Base-by-base conservation (phyloP, 2,329 filamentous ascomycete species). In the Emergomyces africanus region DNA sequence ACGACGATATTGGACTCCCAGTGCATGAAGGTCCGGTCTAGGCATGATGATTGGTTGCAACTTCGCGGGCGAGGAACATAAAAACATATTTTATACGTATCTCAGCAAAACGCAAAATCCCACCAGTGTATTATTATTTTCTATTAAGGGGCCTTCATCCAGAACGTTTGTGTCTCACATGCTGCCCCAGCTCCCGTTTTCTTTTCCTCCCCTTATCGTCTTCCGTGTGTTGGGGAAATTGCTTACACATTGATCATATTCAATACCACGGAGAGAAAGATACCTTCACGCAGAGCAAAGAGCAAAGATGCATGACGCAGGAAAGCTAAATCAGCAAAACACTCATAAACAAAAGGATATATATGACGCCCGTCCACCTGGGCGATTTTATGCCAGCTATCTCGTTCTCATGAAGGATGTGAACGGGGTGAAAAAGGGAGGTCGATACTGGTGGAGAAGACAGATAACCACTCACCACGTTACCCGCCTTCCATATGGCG, bases 181-280 rank as follows among this genome's bases (percentile, higher is more conserved):
- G 28, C 18, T 12, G 12, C 14, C 20, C 9, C 10, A 9, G 20
- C n/a, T 20, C 9, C 42, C 8, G 9, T 9, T 12, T 25, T 23
- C 42, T 46, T 10, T 9, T 9, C 42, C 20, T 1, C 42, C 6
- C 6, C 33, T 9, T 20, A n/a, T 51, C 15, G 33, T 35, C n/a
- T 33, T 10, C n/a, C 5, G 15, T 33, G 25, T 51, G 18, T n/a
- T 14, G 33, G 42, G 14, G 15, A n/a, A 8, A 25, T 49, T 33
- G 76, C 81, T 70, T 75, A 87, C 83, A 66, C 85, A 88, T 83
- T 88, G 79, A 55, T 77, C 78, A 66, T 85, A 88, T 0, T 80
- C 77, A 51, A 89, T 86, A 30, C 79, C 79, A 48, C 86, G 81
- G 3, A 89, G 78, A 44, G 78, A 76, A 14, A 89, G 75, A 68